Evolutionary conservation across 2,329 filamentous ascomycete species (phyloP).

Genomic region (Neopestalotiopsis rosae): DNA sequence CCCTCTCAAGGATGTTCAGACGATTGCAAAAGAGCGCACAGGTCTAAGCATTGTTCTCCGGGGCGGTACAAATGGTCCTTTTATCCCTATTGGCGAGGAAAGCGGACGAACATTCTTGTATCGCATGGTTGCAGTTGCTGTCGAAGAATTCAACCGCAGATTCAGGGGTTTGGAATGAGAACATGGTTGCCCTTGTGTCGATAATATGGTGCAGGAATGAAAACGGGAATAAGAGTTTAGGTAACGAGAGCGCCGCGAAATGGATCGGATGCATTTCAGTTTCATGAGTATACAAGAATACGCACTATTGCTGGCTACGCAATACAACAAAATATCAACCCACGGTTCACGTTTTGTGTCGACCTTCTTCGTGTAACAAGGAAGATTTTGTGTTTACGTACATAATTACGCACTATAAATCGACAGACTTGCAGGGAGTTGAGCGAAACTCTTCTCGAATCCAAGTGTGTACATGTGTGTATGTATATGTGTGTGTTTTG

Average conservation of each 20-base stretch:
- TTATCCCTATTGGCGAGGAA: constrained; percentile 92
- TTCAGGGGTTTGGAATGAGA: constrained; percentile 52
- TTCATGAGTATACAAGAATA: not conserved
- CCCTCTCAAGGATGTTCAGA: constrained; percentile 93
- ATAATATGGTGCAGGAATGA: not conserved
- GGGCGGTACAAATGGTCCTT: constrained; percentile 91
- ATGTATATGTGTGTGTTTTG: too few relatives aligned
- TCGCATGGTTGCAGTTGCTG: constrained; percentile 68
- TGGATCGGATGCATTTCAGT: not conserved
- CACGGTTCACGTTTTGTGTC: not conserved
- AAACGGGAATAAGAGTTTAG: too few relatives aligned
- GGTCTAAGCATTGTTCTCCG: constrained; percentile 88
- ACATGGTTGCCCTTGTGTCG: too few relatives aligned
- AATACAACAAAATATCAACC: not conserved
- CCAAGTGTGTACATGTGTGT: too few relatives aligned
- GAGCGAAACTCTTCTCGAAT: too few relatives aligned
- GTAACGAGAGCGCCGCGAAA: too few relatives aligned
- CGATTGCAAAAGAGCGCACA: constrained; percentile 94
- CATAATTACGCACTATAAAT: not conserved
- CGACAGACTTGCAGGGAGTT: too few relatives aligned
- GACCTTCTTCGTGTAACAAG: not conserved
- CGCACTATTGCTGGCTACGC: not conserved
- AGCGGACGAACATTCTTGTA: constrained; percentile 69
- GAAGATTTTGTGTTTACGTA: not conserved
- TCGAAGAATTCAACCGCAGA: constrained; percentile 70